Percentiles rank a stretch among this genome's conserved stretches.
phyloP scores from a whole-genome alignment of 1,139 yeast genomes.

The Kodamaea suecica region DNA sequence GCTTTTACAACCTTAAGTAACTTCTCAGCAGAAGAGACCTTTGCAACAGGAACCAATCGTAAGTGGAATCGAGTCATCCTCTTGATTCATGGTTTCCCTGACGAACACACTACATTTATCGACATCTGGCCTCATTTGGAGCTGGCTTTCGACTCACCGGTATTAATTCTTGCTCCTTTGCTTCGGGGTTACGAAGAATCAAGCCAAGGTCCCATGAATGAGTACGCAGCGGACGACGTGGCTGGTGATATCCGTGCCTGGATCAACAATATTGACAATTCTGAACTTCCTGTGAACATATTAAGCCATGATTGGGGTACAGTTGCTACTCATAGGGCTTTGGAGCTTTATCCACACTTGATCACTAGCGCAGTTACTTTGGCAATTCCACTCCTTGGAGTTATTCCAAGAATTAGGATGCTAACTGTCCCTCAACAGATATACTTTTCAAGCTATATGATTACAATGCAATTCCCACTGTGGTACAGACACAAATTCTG shows the following conservation, averaged over 20 bases:
- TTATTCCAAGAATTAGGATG: conserved; percentile 27
- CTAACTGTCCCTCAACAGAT: conserved; percentile 33
- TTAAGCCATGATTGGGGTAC: conserved; percentile 53
- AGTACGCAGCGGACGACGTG: conserved; percentile 28
- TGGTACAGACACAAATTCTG: conserved; percentile 25
- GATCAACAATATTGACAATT: conserved; percentile 25
- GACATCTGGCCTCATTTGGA: conserved; percentile 25
- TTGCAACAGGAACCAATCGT: conserved; percentile 12
- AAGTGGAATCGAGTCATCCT: conserved; percentile 28
- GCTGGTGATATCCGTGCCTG: conserved; percentile 39
- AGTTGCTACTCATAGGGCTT: conserved; percentile 33
- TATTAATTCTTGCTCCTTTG: conserved; percentile 36
- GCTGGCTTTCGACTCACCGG: conserved; percentile 18
- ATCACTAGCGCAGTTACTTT: conserved; percentile 35
- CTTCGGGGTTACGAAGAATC: conserved; percentile 42
- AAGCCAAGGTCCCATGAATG: conserved; percentile 27
- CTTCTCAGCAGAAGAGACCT: conserved; percentile 17
- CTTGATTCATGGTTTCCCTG: conserved; percentile 46
- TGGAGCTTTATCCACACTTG: conserved; percentile 35
- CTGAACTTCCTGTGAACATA: conserved; percentile 34
- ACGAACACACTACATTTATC: conserved; percentile 31
- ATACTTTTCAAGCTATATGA: conserved; percentile 36
- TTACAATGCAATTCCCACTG: conserved; percentile 37
- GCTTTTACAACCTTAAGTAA: conserved; percentile 29
- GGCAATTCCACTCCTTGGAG: conserved; percentile 40